phyloP scores from a whole-genome alignment of 148 eudicot species.

The Rhododendron ferrugineum region DNA sequence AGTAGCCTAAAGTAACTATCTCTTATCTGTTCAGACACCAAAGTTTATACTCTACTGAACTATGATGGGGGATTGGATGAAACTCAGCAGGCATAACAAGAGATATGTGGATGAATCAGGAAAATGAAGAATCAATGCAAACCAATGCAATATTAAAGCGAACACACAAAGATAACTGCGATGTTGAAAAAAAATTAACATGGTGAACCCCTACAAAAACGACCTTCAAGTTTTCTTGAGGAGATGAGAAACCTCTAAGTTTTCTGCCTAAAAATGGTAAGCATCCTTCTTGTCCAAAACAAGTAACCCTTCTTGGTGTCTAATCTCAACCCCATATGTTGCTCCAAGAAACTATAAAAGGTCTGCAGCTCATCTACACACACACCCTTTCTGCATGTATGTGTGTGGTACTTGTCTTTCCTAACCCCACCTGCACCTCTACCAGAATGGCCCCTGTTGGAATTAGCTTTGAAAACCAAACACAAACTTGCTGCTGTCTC shows the following conservation, averaged over 20 bases:
- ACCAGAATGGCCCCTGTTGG: background rate
- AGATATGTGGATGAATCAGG: background rate
- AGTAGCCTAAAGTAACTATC: background rate
- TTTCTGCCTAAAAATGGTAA: background rate
- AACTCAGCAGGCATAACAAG: background rate
- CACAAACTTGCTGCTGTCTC: background rate
- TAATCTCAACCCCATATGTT: background rate
- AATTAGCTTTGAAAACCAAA: constrained; percentile 3
- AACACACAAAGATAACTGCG: background rate
- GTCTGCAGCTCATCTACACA: background rate
- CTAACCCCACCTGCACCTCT: background rate
- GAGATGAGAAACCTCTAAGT: background rate
- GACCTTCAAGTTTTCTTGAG: background rate
- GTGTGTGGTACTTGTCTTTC: background rate
- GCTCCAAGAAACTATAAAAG: background rate
- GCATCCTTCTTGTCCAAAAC: background rate
- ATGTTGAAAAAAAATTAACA: background rate
- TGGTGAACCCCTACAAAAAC: background rate
- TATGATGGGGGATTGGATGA: background rate
- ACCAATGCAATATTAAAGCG: background rate
- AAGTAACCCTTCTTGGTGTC: background rate
- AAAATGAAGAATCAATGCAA: background rate
- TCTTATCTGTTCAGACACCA: background rate
- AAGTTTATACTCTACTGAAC: background rate
- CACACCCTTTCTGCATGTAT: background rate